These are phyloP conservation scores for Vitis rupestris DNA, from an alignment of 164 flowering plant genomes.

Conservation along the genomic window DNA sequence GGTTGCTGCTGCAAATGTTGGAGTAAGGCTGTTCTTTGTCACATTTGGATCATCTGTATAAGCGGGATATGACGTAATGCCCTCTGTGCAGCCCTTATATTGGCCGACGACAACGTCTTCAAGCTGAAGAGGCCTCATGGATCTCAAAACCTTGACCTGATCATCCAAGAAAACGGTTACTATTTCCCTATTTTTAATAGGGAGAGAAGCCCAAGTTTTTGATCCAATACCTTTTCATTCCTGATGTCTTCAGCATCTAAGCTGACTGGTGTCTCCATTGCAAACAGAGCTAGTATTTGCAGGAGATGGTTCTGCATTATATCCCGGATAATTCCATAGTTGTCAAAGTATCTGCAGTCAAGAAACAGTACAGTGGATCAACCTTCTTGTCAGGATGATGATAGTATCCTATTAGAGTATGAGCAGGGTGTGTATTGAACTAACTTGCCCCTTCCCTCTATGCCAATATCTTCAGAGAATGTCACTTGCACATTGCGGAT, in stretches of 20 bases:
- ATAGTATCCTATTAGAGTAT: too few species aligned
- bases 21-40: slow-evolving; percentile 51
- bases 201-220: too few species aligned
- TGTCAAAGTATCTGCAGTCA: slow-evolving; percentile 17
- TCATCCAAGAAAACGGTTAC: not conserved
- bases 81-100: slow-evolving; percentile 49
- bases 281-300: slow-evolving; percentile 24
- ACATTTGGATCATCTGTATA: slow-evolving; percentile 61
- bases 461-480: slow-evolving; percentile 27
- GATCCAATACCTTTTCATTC: slow-evolving; percentile 18
- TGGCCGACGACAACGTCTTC: slow-evolving; percentile 57
- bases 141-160: slow-evolving; percentile 61
- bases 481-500: slow-evolving; percentile 27
- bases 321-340: slow-evolving; percentile 26
- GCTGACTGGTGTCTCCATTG: slow-evolving; percentile 32
- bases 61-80: slow-evolving; percentile 38
- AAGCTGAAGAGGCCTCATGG: slow-evolving; percentile 43
- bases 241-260: slow-evolving; percentile 28
- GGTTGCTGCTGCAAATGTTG: slow-evolving; percentile 71
- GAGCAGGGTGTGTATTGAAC: slow-evolving; percentile 1
- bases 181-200: too few species aligned
- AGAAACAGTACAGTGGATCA: not conserved
- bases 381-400: too few species aligned
- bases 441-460: slow-evolving; percentile 50
- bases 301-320: slow-evolving; percentile 30